Percentiles rank a stretch among this genome's conserved stretches.
Conservation (phyloP, 495 filamentous ascomycete genomes). For the Penicillium subrubescens region DNA sequence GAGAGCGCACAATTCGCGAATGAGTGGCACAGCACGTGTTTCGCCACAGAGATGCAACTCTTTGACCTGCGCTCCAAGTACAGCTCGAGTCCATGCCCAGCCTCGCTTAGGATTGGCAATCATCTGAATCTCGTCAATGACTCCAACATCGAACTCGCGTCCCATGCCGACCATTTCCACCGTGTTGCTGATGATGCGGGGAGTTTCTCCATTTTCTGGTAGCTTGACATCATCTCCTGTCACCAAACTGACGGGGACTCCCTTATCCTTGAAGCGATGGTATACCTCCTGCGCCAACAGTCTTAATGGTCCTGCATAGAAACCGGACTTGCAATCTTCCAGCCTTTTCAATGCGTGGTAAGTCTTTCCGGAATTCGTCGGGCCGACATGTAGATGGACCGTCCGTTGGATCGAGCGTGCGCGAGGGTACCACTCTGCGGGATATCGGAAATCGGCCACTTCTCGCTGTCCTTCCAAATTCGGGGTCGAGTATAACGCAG, state of each 20-base stretch:
- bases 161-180: conserved; percentile 93
- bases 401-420: conserved; percentile 78
- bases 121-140: conserved; percentile 99
- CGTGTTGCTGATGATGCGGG: conserved; percentile 76
- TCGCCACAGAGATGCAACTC: conserved; percentile 97
- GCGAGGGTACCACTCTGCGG: conserved; percentile 86
- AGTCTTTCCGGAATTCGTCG: conserved; percentile 98
- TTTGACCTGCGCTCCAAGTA: conserved; percentile 80
- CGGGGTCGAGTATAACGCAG: conserved; percentile 44
- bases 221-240: conserved; percentile 87
- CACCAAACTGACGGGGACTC: conserved; percentile 73
- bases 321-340: conserved; percentile 70
- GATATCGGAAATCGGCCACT: conserved; percentile 78
- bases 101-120: conserved; percentile 78
- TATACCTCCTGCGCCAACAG: conserved; percentile 94
- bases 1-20: conserved; percentile 74
- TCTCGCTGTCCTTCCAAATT: conserved; percentile 60
- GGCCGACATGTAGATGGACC: conserved; percentile 92
- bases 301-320: conserved; percentile 90
- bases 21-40: conserved; percentile 74
- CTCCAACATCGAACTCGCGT: conserved; percentile 75
- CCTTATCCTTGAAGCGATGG: conserved; percentile 73
- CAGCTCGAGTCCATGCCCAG: conserved; percentile 96
- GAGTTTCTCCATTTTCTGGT: conserved; percentile 44
- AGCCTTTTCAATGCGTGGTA: conserved; percentile 92